Evolutionary conservation across 371 early-diverging fungal species (phyloP), one percentile per base, ranked within the genome.

Genomic region (Saksenaea vasiformis): DNA sequence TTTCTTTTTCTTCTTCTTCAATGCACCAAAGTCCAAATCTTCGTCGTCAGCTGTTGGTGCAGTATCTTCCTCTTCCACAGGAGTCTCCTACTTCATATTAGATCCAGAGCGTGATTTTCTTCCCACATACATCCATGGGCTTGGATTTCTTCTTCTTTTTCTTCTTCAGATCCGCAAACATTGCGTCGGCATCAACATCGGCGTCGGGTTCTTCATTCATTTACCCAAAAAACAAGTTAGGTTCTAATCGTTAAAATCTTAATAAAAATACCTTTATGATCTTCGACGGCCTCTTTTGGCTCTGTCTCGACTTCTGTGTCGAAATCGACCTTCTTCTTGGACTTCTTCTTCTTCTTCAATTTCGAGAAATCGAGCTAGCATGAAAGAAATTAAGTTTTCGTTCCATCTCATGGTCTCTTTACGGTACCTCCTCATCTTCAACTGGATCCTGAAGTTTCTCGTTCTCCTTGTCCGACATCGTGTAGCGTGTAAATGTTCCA

Each of bases 1-100:
- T 88, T 94, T 93, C 86, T 95, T 95, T 86, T 95, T 95, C 79
- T 92, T 94, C 78, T 91, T 91, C 77, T 91, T 91, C 73, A 91
- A 77, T 60, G 87, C 90, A 54, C 91, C 91, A 73, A 95, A 91
- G 67, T 91, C 93, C 47, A 89, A 76, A 56, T 83, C 85, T 58
- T 89, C 92, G 28, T 83, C 83, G 17, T 72, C 78, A 9, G 65
- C 80, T 41, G 70, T 81, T 19, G 70, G 74, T 27, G 78, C 85
- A 36, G 71, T 70, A n/a, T 74, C 76, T 31, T 66, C 84, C 8
- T 73, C 84, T 35, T 79, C 90, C 56, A 76, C 74, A 58, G 70
- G 78, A 54, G 78, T 83, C 74, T 79, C 65, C 44, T 56, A 35
- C 37, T 28, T 54, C 34, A 58, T 10, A 15, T 47, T 47, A 63